Evolutionary conservation across 225 moss, liverwort and hornwort genomes (phyloP).

Genomic region (Asterella californica): DNA sequence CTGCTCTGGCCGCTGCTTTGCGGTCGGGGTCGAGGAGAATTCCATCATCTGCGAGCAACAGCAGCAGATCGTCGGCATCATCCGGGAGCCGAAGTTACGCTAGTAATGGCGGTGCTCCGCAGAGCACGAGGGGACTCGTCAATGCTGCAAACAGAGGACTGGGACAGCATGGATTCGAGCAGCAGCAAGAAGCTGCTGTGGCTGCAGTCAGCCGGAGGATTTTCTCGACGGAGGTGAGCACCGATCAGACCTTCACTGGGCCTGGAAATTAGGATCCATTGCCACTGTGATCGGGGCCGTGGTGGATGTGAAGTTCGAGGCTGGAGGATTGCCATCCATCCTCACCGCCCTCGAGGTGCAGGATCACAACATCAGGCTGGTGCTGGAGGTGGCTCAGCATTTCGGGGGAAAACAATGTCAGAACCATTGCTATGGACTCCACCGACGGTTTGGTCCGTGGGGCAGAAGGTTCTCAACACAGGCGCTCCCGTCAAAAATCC

Average conservation of each 20-base stretch:
- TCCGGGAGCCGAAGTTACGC: conserved; percentile 34
- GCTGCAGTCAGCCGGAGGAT: conserved; percentile 28
- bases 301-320: conserved; percentile 82
- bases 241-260: conserved; percentile 54
- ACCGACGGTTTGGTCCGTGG: too few relatives aligned
- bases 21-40: conserved; percentile 55
- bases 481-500: too few relatives aligned
- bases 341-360: too few relatives aligned
- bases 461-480: too few relatives aligned
- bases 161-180: not conserved
- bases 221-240: conserved; percentile 34
- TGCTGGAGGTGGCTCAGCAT: too few relatives aligned
- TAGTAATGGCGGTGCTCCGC: conserved; percentile 26
- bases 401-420: too few relatives aligned
- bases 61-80: too few relatives aligned
- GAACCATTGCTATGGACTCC: too few relatives aligned
- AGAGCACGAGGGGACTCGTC: conserved; percentile 41
- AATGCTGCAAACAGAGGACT: conserved; percentile 55
- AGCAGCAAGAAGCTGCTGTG: conserved; percentile 32
- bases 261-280: conserved; percentile 63
- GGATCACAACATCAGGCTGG: too few relatives aligned
- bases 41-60: conserved; percentile 9
- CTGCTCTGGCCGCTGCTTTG: conserved; percentile 61
- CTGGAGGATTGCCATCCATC: too few relatives aligned
- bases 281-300: conserved; percentile 82